These are phyloP conservation scores for Neurospora intermedia DNA, from an alignment of 495 filamentous ascomycete species.

Conservation along the genomic window DNA sequence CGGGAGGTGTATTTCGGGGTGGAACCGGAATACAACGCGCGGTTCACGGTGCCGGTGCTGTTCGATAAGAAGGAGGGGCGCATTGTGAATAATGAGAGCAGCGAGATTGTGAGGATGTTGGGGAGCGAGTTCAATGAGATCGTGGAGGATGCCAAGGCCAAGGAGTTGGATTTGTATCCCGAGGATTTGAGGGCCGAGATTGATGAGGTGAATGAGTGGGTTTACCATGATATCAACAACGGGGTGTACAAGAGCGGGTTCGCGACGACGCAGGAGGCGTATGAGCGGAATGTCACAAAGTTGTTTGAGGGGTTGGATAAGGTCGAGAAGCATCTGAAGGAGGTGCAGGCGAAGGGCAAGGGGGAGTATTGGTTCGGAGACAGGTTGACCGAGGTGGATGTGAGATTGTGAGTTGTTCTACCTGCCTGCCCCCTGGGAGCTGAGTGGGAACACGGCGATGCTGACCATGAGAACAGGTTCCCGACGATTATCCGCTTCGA, in stretches of 20 bases:
- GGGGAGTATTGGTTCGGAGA: conserved; percentile 56
- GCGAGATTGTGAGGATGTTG: conserved; percentile 70
- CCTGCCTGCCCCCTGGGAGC: neutral
- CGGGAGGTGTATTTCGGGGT: conserved; percentile 63
- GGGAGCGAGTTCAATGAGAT: conserved; percentile 47
- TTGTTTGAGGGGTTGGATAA: conserved; percentile 56
- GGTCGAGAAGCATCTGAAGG: conserved; percentile 46
- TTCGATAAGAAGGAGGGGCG: conserved; percentile 63
- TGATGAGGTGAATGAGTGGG: conserved; percentile 53
- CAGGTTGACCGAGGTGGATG: conserved; percentile 56
- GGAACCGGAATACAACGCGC: conserved; percentile 56
- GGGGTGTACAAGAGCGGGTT: conserved; percentile 65
- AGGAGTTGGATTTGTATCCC: conserved; percentile 46
- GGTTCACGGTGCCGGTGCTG: conserved; percentile 71
- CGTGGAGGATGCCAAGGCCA: conserved; percentile 35
- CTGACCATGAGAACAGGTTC: conserved; percentile 18
- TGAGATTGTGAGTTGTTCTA: conserved; percentile 36
- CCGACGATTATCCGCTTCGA: conserved; percentile 59
- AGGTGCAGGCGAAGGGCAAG: conserved; percentile 17
- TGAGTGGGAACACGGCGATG: neutral
- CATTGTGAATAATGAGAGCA: conserved; percentile 79
- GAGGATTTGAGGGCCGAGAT: conserved; percentile 41
- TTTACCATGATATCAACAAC: conserved; percentile 56
- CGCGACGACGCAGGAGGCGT: conserved; percentile 53
- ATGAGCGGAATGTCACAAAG: conserved; percentile 45